Conservation (phyloP, 345 rosid genomes). For the Chamaenerion angustifolium region DNA sequence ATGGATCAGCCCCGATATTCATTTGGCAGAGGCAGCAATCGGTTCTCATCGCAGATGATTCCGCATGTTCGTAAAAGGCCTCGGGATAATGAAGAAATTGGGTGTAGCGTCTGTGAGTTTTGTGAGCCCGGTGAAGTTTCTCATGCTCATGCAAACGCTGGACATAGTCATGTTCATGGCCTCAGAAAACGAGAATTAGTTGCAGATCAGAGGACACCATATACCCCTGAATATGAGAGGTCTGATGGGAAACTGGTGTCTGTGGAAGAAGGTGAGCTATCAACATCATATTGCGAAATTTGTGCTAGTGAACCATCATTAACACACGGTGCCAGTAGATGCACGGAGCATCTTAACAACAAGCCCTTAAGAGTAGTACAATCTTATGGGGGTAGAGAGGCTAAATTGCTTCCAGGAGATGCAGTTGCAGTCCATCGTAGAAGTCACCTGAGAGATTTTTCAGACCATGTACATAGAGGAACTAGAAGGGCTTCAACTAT, state of each 20-base stretch:
- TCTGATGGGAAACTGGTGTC: constrained; percentile 19
- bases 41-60: constrained; percentile 12
- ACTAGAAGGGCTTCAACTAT: constrained; percentile 23
- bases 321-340: constrained; percentile 20
- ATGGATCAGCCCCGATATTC: constrained; percentile 19
- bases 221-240: constrained; percentile 13
- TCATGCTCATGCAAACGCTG: constrained; percentile 16
- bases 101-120: constrained; percentile 14
- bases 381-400: constrained; percentile 23
- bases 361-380: constrained; percentile 12
- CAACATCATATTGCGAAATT: constrained; percentile 26
- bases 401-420: constrained; percentile 19
- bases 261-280: constrained; percentile 18
- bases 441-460: constrained; percentile 20
- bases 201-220: constrained; percentile 15
- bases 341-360: constrained; percentile 19
- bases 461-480: constrained; percentile 15
- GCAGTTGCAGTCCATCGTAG: constrained; percentile 13
- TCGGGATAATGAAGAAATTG: constrained; percentile 11
- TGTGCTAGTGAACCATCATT: constrained; percentile 10
- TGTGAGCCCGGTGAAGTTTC: constrained; percentile 12
- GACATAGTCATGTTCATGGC: constrained; percentile 18
- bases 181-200: constrained; percentile 19
- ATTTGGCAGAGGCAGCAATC: constrained; percentile 13
- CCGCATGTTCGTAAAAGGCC: constrained; percentile 16